These are phyloP conservation scores for Dryadomyces quercus-mongolicae DNA, from an alignment of 2,329 filamentous ascomycete genomes.

Conservation along the genomic window DNA sequence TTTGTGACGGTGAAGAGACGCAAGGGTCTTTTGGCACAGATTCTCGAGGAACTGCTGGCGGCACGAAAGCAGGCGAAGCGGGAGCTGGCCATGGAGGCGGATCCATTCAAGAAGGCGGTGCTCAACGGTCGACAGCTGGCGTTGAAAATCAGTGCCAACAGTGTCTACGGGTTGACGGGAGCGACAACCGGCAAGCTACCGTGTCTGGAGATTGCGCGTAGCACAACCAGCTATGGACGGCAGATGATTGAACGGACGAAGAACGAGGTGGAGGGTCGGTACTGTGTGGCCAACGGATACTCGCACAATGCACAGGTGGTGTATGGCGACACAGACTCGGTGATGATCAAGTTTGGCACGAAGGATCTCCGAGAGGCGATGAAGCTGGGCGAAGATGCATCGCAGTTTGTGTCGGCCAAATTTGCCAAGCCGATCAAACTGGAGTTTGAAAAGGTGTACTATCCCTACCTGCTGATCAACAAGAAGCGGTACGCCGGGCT, in stretches of 20 bases:
- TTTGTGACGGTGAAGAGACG: constrained; percentile 82
- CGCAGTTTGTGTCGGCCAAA: constrained; percentile 76
- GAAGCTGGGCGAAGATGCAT: constrained; percentile 90
- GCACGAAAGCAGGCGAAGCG: constrained; percentile 92
- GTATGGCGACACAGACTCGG: constrained; percentile 97
- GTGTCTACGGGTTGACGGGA: constrained; percentile 92
- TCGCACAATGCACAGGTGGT: constrained; percentile 91
- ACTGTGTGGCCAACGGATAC: constrained; percentile 90
- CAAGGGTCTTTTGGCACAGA: constrained; percentile 86
- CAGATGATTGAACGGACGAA: constrained; percentile 99
- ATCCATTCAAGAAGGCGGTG: constrained; percentile 96
- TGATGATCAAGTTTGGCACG: constrained; percentile 98
- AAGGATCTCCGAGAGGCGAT: constrained; percentile 79
- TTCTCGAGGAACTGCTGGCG: constrained; percentile 83
- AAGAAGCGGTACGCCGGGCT: constrained; percentile 98
- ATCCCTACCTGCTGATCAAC: constrained; percentile 95
- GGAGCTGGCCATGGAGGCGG: constrained; percentile 77
- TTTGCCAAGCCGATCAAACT: constrained; percentile 97
- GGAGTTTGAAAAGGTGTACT: constrained; percentile 99
- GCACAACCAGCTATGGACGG: constrained; percentile 91
- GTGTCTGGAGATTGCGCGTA: constrained; percentile 89
- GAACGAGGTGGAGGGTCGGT: constrained; percentile 81
- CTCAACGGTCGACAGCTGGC: constrained; percentile 94
- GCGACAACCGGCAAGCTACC: constrained; percentile 93
- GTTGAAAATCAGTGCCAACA: constrained; percentile 93